Percentiles rank a stretch among this genome's conserved stretches.
Evolutionary conservation across 805 yeast genomes (phyloP).

Genomic region (Saccharomyces paradoxus): DNA sequence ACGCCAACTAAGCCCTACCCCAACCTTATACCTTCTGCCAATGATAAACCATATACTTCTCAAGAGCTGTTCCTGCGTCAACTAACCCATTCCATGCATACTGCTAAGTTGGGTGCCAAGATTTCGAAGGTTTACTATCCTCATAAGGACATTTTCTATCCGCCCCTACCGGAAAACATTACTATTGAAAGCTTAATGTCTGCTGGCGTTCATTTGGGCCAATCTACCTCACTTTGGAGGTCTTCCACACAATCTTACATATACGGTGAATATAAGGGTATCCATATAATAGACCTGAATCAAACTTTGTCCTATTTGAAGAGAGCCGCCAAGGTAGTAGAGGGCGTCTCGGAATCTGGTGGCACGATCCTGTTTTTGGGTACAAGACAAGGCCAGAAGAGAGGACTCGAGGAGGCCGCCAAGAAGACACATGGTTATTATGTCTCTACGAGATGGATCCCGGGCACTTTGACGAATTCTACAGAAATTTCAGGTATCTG

Average conservation of each 20-base stretch:
- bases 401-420: conserved; percentile 74
- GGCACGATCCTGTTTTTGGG: conserved; percentile 84
- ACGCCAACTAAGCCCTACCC: conserved; percentile 30
- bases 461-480: conserved; percentile 88
- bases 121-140: conserved; percentile 60
- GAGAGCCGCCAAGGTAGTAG: conserved; percentile 77
- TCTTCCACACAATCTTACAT: conserved; percentile 78
- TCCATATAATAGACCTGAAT: conserved; percentile 84
- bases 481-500: conserved; percentile 50
- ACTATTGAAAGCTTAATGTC: conserved; percentile 69
- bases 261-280: conserved; percentile 82
- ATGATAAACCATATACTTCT: conserved; percentile 57
- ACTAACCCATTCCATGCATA: conserved; percentile 47
- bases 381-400: conserved; percentile 66
- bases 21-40: conserved; percentile 55
- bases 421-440: conserved; percentile 68
- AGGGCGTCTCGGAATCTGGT: conserved; percentile 74
- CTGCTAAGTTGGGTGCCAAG: conserved; percentile 57
- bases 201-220: conserved; percentile 93
- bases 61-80: conserved; percentile 76
- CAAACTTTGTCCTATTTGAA: conserved; percentile 68
- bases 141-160: conserved; percentile 52
- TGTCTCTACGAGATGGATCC: conserved; percentile 82
- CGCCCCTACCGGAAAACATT: conserved; percentile 48
- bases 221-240: conserved; percentile 70